Evolutionary conservation across 75 land plant species (phyloP), one percentile per base, ranked within the genome.

Genomic region (Chamaecyparis obtusa): DNA sequence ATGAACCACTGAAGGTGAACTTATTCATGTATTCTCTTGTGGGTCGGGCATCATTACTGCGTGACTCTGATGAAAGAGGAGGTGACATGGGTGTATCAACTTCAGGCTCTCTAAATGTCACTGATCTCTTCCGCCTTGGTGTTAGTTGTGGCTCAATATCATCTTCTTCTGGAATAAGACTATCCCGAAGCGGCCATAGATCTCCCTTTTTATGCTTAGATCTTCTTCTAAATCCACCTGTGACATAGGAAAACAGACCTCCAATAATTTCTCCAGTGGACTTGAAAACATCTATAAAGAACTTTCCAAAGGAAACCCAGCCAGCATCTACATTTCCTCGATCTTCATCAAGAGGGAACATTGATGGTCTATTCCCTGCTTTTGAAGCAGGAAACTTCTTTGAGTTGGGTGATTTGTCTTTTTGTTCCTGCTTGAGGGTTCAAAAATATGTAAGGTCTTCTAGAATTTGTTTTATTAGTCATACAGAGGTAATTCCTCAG

Each of bases 121-220:
- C 85, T 84, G 85, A 48, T 55, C 37, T 84, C 64, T 84, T 84
- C 49, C 56, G 56, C 21, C 85, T 84, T 35, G 64, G 39, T 55
- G 85, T 84, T 33, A 84, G 35, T 46, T 84, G 85, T 13, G 85
- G 85, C 35, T 84, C 85, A 51, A 84, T 16, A 54, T 84, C 85
- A 54, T 91, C 92, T 8, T 92, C 93, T 19, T 90, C 93, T 1
- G 88, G 93, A n/a, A 93, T 90, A 86, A 83, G 92, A 84, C 92
- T 95, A n/a, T 94, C 96, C 83, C 91, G 92, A 72, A 84, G 24
- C 15, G 91, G 91, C 94, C 93, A 92, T 27, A 89, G 13, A 48
- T 37, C 80, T 56, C 86, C 85, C 24, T 87, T 84, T 16, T 88
- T 77, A 55, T 36, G 77, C 0, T 9, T 67, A 44, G 87, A 84